Evolutionary conservation across 164 flowering plant genomes (phyloP).

Genomic region (Aristolochia fimbriata): DNA sequence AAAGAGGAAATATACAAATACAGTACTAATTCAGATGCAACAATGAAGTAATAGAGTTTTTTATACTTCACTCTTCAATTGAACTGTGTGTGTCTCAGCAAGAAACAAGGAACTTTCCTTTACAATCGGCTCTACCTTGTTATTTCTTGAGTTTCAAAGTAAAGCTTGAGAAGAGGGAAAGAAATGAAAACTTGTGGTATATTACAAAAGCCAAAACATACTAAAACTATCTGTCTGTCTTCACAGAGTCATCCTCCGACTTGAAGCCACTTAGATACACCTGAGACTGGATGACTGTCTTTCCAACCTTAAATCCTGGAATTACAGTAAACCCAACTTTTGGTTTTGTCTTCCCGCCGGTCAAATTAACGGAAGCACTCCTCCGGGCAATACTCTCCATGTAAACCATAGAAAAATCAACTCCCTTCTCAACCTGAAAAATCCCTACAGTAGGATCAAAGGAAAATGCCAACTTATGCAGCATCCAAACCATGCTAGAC

Average conservation of each 20-base stretch:
- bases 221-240: no score
- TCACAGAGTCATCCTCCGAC: no score
- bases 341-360: conserved; percentile 20
- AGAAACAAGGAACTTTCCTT: not conserved
- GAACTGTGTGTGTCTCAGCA: not conserved
- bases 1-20: no score
- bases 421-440: conserved; percentile 77
- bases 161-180: not conserved
- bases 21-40: no score
- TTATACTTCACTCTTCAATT: no score
- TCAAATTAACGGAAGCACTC: conserved; percentile 2
- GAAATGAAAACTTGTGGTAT: no score
- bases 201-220: not conserved
- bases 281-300: conserved; percentile 71
- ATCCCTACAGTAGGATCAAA: conserved; percentile 72
- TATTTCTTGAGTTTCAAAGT: not conserved
- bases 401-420: conserved; percentile 67
- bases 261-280: conserved; percentile 48
- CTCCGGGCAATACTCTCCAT: conserved; percentile 67
- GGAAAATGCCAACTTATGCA: conserved; percentile 72
- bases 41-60: no score
- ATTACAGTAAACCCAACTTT: conserved; percentile 85
- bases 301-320: conserved; percentile 82
- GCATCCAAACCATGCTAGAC: conserved; percentile 84
- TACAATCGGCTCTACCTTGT: conserved; percentile 6